phyloP scores from a whole-genome alignment of 768 basidiomycete genomes.

The Amanita fuliginea region DNA sequence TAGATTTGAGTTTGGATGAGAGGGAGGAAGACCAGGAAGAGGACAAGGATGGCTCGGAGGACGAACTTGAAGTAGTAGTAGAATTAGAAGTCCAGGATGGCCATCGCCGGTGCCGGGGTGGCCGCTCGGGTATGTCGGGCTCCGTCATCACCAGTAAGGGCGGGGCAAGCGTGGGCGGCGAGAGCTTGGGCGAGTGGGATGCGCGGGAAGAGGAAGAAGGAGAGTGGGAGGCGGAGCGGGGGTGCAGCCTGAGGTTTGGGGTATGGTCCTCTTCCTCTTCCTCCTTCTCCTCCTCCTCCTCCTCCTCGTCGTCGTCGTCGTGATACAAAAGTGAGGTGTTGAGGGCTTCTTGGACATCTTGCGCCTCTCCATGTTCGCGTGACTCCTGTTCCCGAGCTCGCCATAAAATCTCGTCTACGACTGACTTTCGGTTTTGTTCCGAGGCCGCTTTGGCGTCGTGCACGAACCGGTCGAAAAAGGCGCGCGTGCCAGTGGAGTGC shows the following conservation, averaged over 20 bases:
- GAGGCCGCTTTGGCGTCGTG: constrained; percentile 44
- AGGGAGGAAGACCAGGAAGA: too few species aligned
- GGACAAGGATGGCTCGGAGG: too few species aligned
- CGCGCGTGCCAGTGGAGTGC: constrained; percentile 16
- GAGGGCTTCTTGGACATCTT: too few species aligned
- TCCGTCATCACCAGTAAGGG: constrained; percentile 22
- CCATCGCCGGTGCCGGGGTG: neutral
- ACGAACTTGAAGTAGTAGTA: too few species aligned
- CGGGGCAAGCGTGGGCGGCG: constrained; percentile 20
- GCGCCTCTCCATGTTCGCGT: neutral
- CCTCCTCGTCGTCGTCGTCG: too few species aligned
- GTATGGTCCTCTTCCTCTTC: too few species aligned
- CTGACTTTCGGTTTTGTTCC: constrained; percentile 36
- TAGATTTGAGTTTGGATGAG: too few species aligned
- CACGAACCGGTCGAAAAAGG: constrained; percentile 53
- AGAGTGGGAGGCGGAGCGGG: constrained; percentile 12
- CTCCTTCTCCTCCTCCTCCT: too few species aligned
- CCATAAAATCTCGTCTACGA: constrained; percentile 25
- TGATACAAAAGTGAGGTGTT: too few species aligned
- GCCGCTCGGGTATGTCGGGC: neutral
- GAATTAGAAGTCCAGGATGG: too few species aligned
- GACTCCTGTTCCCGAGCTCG: constrained; percentile 10
- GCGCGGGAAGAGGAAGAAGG: constrained; percentile 18
- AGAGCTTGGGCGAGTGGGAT: constrained; percentile 22
- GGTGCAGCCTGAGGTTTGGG: neutral